Evolutionary conservation across 768 basidiomycete species (phyloP), one percentile per base, ranked within the genome.

Genomic region (Podaxis sp.): DNA sequence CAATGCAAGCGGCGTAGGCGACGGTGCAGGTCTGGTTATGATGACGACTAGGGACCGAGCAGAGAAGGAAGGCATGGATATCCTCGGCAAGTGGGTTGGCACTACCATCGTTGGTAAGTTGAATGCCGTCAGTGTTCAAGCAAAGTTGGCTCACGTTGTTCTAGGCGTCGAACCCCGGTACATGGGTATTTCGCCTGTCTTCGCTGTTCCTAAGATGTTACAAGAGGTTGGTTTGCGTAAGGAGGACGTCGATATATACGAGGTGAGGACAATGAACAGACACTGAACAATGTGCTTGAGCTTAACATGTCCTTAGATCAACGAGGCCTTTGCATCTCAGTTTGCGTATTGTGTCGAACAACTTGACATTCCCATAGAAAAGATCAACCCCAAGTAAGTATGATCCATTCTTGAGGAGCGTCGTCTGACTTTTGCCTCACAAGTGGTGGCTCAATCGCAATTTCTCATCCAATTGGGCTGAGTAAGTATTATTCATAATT

Each of bases 311-410:
- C 30, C 63, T 11, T 65, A 93, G 91, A 90, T 92, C 66, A 93
- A 94, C 61, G 91, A 95, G 74, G 95, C 95, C 0, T 96, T 96
- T 64, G 94, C 93, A 0, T 95, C 92, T 1, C 95, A 96, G 71
- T 96, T 93, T 64, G 92, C 91, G n/a, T 90, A 95, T 75, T 95
- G 92, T 57, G 87, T 96, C 7, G 90, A 96, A 69, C 79, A 93
- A 69, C 82, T 96, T 26, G 78, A 81, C 28, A 81, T 96, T 51
- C 85, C 89, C 2, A 86, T 90, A 17, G 83, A 87, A 68, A 95
- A 88, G 74, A 88, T 95, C 68, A 97, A 97, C 71, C 87, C 92
- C 53, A 88, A 93, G 92, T 86, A 79, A 75, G 83, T 78, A 56
- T 63, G 26, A 17, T 15, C 15, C 54, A 42, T 22, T 15, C 13